Base-by-base conservation (phyloP, 2,329 filamentous ascomycete species). In the Ophiocordyceps robertsii region DNA sequence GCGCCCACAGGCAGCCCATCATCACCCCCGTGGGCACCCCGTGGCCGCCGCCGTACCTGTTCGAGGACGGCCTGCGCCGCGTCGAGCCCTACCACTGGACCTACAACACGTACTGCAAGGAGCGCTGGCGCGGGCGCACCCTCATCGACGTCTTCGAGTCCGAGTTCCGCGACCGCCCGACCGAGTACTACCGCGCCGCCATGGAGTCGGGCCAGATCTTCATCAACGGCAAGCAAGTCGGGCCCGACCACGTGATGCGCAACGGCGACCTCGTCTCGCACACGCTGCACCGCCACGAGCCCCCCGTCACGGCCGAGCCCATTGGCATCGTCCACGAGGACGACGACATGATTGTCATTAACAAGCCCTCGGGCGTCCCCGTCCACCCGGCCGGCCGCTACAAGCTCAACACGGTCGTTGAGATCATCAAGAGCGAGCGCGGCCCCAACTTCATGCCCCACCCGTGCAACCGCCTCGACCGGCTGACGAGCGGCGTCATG, bases 361-460 rank as follows among this genome's bases (percentile, higher is more conserved):
- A 95, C 66, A 98, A 98, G 62, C 92, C 92, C 0, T 83, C 90
- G 0, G 92, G 92, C 7, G 81, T 98, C 35, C 92, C 92, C 0
- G 92, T 98, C 0, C 92, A 98, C 60, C 86, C 92, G 6, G 90
- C 92, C 1, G 92, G 92, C 6, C 80, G 92, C 39, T 98, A 98
- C 68, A 88, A 90, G 60, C 94, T 84, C 70, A 98, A 98, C 65
- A 90, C 86, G 1, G 76, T 98, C 38, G 75, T 94, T 33, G 89
- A 96, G 67, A 95, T 98, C 51, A 82, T 98, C 76, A 81, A 84
- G 51, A 77, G 84, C 3, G 84, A 95, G 56, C 68, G 77, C 32
- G 69, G 72, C 0, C 60, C 62, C 19, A 60, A 63, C 27, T 80
- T 76, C 57, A 58, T 71, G 41, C 72, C 77, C 2, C 63, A 76